phyloP scores from a whole-genome alignment of 192 early-diverging fungal species.

The Allomyces javanicus region DNA sequence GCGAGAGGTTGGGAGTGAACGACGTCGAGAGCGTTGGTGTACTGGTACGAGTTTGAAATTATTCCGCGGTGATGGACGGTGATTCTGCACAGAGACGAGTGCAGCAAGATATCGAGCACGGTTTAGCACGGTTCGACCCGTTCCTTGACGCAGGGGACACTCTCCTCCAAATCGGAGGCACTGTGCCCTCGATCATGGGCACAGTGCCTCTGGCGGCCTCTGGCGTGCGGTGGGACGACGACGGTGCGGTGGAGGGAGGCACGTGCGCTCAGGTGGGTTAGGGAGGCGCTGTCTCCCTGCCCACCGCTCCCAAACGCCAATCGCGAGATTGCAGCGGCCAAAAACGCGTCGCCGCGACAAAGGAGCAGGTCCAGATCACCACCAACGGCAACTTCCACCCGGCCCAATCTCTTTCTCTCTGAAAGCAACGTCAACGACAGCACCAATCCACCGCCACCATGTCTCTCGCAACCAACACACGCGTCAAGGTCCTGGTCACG shows the following conservation, averaged over 20 bases:
- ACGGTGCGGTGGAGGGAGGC: too few relatives aligned
- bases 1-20: background rate
- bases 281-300: too few relatives aligned
- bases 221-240: too few relatives aligned
- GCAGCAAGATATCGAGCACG: too few relatives aligned
- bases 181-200: too few relatives aligned
- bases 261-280: too few relatives aligned
- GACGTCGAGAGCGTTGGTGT: background rate
- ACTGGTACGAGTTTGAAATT: background rate
- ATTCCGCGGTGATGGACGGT: too few relatives aligned
- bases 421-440: background rate
- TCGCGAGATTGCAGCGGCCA: background rate
- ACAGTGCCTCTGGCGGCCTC: too few relatives aligned
- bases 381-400: background rate
- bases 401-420: background rate
- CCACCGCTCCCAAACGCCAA: background rate
- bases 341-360: background rate
- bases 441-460: background rate
- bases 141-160: too few relatives aligned
- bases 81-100: too few relatives aligned
- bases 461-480: background rate
- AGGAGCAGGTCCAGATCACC: background rate
- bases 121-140: too few relatives aligned
- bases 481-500: constrained; percentile 48
- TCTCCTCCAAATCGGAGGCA: too few relatives aligned